phyloP scores from a whole-genome alignment of 169 alveolate species.

The Besnoitia besnoiti region DNA sequence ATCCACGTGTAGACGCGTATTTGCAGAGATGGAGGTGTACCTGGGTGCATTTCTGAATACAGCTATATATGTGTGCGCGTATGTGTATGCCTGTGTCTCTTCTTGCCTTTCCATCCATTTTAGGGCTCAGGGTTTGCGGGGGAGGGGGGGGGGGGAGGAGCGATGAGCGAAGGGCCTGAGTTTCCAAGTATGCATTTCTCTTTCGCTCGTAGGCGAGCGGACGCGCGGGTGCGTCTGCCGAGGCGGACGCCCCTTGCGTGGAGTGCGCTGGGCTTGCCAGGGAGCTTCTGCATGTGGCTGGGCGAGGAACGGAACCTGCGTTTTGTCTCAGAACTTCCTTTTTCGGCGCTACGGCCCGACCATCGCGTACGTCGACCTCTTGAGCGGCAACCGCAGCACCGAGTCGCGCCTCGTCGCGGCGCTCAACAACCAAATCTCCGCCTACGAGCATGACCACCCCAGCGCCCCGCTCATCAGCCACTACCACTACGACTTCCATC shows the following conservation, averaged over 20 bases:
- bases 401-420: slow-evolving; percentile 77
- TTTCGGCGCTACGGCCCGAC: slow-evolving; percentile 77
- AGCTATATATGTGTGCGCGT: background rate
- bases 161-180: too few relatives aligned
- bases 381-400: slow-evolving; percentile 72
- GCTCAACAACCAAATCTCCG: slow-evolving; percentile 29
- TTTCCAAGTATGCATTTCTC: too few relatives aligned
- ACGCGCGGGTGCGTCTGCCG: too few relatives aligned
- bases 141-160: too few relatives aligned
- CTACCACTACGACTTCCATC: slow-evolving; percentile 52
- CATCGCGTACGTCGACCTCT: slow-evolving; percentile 81
- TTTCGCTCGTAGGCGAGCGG: background rate
- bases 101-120: too few relatives aligned
- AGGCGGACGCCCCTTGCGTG: too few relatives aligned
- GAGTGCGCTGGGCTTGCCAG: too few relatives aligned
- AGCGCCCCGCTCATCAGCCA: background rate
- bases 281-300: background rate
- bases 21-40: background rate
- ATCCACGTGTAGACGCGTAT: background rate
- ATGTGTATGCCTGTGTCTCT: too few relatives aligned
- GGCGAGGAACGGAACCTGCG: too few relatives aligned
- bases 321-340: slow-evolving; percentile 69
- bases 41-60: background rate
- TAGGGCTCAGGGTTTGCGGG: too few relatives aligned
- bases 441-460: slow-evolving; percentile 37